Evolutionary conservation across 331 rosid species (phyloP).

Genomic region (Rhamnella rubrinervis): DNA sequence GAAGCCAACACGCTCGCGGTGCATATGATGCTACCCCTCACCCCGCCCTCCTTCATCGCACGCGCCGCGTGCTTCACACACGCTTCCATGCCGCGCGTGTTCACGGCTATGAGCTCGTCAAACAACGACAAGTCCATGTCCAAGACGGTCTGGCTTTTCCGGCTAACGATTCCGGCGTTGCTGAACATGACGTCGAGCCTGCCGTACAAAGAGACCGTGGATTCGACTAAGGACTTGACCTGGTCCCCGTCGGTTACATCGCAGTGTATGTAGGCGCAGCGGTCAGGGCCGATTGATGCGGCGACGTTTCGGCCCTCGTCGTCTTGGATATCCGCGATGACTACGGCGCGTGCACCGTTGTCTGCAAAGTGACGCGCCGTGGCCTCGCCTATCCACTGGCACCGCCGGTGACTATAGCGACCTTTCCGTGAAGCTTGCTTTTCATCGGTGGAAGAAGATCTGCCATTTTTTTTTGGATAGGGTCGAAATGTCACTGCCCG

Average conservation of each 20-base stretch:
- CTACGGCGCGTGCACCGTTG: constrained; percentile 1
- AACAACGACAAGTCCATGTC: neutral
- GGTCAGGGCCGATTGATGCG: constrained; percentile 9
- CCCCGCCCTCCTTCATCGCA: constrained; percentile 11
- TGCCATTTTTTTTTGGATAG: constrained; percentile 1
- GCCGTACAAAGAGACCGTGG: constrained; percentile 5
- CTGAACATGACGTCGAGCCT: constrained; percentile 23
- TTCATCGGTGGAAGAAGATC: neutral
- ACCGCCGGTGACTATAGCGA: constrained; percentile 17
- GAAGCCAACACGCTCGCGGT: constrained; percentile 2
- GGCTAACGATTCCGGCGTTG: constrained; percentile 10
- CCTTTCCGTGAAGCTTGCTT: constrained; percentile 12
- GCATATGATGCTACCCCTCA: constrained; percentile 21
- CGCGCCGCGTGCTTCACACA: constrained; percentile 21
- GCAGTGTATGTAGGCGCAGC: constrained; percentile 12
- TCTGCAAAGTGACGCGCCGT: constrained; percentile 3
- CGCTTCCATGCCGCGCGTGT: constrained; percentile 16
- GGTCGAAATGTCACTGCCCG: too few species aligned
- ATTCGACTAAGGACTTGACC: constrained; percentile 5
- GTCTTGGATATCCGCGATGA: constrained; percentile 15
- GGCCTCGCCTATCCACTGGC: constrained; percentile 22
- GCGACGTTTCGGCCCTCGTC: constrained; percentile 8
- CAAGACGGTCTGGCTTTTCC: neutral
- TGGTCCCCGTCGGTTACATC: constrained; percentile 20
- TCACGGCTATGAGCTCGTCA: constrained; percentile 18